Conservation (phyloP, 495 filamentous ascomycete species). For the Collariella sp. region DNA sequence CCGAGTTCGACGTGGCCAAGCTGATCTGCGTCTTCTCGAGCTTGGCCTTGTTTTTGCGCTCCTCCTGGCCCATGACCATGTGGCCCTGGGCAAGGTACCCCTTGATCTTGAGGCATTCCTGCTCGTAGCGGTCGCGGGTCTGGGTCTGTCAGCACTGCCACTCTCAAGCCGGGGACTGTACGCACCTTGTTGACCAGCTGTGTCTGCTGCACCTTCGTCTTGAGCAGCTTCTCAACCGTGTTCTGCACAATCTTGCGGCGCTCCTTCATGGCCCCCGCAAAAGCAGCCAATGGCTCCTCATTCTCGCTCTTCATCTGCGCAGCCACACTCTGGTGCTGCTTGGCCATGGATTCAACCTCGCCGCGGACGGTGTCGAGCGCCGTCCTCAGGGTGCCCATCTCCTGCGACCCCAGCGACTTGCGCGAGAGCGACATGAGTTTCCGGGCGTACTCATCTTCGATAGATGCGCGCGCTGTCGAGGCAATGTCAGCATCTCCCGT, state of each 20-base stretch:
- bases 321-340: constrained; percentile 83
- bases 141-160: constrained; percentile 22
- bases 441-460: constrained; percentile 96
- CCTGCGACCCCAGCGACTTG: constrained; percentile 83
- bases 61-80: constrained; percentile 99
- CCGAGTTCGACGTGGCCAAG: constrained; percentile 76
- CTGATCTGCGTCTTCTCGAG: constrained; percentile 98
- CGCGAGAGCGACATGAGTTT: constrained; percentile 79
- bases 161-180: not conserved
- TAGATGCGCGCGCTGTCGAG: constrained; percentile 65
- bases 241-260: constrained; percentile 90
- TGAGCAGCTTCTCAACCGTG: constrained; percentile 86
- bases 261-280: constrained; percentile 90
- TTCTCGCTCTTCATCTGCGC: constrained; percentile 91
- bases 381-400: constrained; percentile 69
- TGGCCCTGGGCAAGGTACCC: constrained; percentile 97
- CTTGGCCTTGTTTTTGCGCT: constrained; percentile 97
- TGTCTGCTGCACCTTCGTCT: constrained; percentile 87
- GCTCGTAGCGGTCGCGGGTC: constrained; percentile 90
- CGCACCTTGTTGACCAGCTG: constrained; percentile 79
- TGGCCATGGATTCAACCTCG: constrained; percentile 92
- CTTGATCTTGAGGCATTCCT: constrained; percentile 96
- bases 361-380: constrained; percentile 81
- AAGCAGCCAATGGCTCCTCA: constrained; percentile 90
- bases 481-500: not conserved